Base-by-base conservation (phyloP, 2,329 filamentous ascomycete species). In the Xylariaceae sp. region DNA sequence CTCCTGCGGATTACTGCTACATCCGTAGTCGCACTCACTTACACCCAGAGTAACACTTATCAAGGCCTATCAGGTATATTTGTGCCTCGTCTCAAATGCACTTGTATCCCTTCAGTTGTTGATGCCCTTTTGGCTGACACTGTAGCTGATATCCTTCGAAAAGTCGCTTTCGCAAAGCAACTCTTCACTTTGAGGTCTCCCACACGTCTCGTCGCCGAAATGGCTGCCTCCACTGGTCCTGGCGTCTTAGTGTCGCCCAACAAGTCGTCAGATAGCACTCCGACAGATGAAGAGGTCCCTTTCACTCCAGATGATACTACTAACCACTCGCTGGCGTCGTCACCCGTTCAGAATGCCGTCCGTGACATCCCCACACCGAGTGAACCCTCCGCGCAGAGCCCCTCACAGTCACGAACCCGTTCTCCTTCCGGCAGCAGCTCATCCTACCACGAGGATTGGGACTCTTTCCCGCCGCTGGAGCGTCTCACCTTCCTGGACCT, bases 401-500 rank as follows among this genome's bases (percentile, higher is more conserved):
- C 85, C 53, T 70, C 78, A 64, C 76, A 92, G 52, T 95, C 92
- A 6, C 85, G 92, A 60, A 88, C 89, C 57, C 81, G 83, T 13
- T 96, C 92, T 13, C 92, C 92, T 73, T 92, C 90, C n/a, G 87
- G 85, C 53, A 91, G 87, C 74, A 91, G 87, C 73, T 88, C 86
- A n/a, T 88, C 86, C n/a, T 91, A 91, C 69, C 89, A 94, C 59
- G 90, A 94, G 67, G 91, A 93, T 71, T 94, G 90, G 83, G 91
- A 96, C 63, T 80, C 85, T 18, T 89, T 95, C 63, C 90, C 92
- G 8, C 92, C 93, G 0, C 79, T 97, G 23, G 94, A 99, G 73
- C 89, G 91, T 55, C 80, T 99, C 56, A 92, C 89, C 45, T 85
- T 97, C 59, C 91, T 99, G 68, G 94, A 99, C 71, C 82, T 99